These are phyloP conservation scores for Globisporangium echinulatum DNA, from an alignment of 352 stramenopile genomes.

Conservation along the genomic window DNA sequence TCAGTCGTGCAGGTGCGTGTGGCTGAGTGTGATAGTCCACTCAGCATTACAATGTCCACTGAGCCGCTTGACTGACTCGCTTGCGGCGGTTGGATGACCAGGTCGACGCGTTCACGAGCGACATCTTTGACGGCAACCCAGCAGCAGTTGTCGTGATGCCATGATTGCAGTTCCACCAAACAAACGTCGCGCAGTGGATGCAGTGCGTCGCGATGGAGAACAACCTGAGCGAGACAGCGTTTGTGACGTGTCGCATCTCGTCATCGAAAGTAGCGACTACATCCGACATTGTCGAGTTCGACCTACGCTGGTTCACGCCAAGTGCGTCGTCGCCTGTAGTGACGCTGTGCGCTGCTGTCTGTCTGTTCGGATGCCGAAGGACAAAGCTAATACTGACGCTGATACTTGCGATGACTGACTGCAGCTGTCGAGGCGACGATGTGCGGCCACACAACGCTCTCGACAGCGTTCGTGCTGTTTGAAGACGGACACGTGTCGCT, in stretches of 20 bases:
- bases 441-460: constrained; percentile 90
- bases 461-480: constrained; percentile 75
- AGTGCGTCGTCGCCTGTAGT: constrained; percentile 14
- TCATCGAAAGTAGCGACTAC: not conserved
- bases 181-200: constrained; percentile 35
- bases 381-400: too few species aligned
- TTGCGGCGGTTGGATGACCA: constrained; percentile 10
- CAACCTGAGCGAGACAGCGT: constrained; percentile 92
- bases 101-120: constrained; percentile 64
- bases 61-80: not conserved
- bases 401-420: too few species aligned
- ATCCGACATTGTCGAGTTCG: constrained; percentile 23
- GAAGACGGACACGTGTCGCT: constrained; percentile 33
- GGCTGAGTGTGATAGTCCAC: too few species aligned
- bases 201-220: constrained; percentile 85
- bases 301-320: constrained; percentile 64
- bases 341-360: too few species aligned
- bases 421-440: constrained; percentile 72
- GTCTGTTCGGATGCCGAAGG: too few species aligned
- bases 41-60: too few species aligned
- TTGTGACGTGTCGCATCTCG: constrained; percentile 31
- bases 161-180: constrained; percentile 22
- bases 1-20: not conserved
- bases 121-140: constrained; percentile 84
- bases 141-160: constrained; percentile 82